A percentile compares a stretch with the other conserved stretches of the same genome.
phyloP scores from a whole-genome alignment of 2,329 filamentous ascomycete species.

The Neofusicoccum parvum region DNA sequence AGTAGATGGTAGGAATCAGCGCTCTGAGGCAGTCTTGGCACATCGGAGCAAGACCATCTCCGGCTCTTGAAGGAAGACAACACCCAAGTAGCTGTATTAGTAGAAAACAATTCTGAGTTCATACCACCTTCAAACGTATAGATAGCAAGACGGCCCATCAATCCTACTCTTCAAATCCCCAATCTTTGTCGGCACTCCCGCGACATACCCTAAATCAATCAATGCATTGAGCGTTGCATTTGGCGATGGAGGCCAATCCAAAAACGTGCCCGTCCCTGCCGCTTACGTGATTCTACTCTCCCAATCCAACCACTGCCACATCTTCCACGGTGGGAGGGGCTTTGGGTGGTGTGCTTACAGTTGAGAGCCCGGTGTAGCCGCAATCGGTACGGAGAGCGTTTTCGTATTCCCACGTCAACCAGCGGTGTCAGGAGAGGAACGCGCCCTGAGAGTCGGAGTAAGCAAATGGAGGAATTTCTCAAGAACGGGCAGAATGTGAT shows the following conservation, averaged over 20 bases:
- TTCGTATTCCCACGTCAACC: conserved; percentile 46
- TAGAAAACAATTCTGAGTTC: too few relatives aligned
- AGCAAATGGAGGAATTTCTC: not conserved
- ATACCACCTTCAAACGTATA: conserved; percentile 34
- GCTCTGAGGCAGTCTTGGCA: too few relatives aligned
- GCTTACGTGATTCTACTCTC: conserved; percentile 41
- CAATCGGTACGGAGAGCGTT: conserved; percentile 46
- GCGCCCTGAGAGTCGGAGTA: conserved; percentile 28
- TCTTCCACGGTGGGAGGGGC: conserved; percentile 37
- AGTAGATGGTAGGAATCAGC: too few relatives aligned
- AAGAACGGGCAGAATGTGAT: too few relatives aligned
- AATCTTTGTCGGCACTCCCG: conserved; percentile 29
- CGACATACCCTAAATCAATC: conserved; percentile 43
- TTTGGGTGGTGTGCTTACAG: conserved; percentile 49
- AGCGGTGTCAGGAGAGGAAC: conserved; percentile 44
- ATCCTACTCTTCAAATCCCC: conserved; percentile 45
- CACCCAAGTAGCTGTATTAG: too few relatives aligned
- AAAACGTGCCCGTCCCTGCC: conserved; percentile 43
- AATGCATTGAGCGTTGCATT: conserved; percentile 49
- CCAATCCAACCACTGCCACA: conserved; percentile 52
- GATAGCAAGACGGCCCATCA: conserved; percentile 50
- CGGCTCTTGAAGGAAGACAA: too few relatives aligned
- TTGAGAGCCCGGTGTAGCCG: conserved; percentile 44
- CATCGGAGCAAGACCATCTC: too few relatives aligned
- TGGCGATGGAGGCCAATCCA: conserved; percentile 47